Evolutionary conservation across 768 basidiomycete genomes (phyloP).

Genomic region (Rhizopogon rudus): DNA sequence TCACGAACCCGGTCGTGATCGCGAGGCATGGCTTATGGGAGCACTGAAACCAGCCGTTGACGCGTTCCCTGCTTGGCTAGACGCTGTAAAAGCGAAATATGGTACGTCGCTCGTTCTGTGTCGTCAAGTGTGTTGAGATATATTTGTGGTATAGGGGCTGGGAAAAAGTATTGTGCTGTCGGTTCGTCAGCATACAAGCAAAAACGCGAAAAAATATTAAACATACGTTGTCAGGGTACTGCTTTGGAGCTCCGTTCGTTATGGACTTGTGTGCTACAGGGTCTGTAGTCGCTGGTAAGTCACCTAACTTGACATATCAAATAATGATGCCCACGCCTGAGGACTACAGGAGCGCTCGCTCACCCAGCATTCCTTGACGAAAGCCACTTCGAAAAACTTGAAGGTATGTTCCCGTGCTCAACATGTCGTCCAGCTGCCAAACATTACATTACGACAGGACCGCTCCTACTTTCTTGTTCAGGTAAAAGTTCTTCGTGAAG

Average conservation of each 20-base stretch:
- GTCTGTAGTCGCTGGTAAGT: slow-evolving; percentile 40
- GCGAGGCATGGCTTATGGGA: slow-evolving; percentile 33
- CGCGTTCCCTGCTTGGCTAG: slow-evolving; percentile 44
- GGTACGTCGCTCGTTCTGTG: slow-evolving; percentile 24
- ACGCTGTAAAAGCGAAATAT: slow-evolving; percentile 42
- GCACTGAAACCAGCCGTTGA: slow-evolving; percentile 28
- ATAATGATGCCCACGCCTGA: neutral
- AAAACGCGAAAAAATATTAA: neutral
- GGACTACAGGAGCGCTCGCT: slow-evolving; percentile 38
- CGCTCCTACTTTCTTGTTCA: slow-evolving; percentile 18
- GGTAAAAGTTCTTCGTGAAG: slow-evolving; percentile 9
- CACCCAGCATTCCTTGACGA: slow-evolving; percentile 51
- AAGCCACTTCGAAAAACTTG: slow-evolving; percentile 44
- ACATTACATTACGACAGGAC: slow-evolving; percentile 1
- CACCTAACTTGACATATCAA: neutral
- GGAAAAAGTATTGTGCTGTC: slow-evolving; percentile 36
- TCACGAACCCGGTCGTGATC: slow-evolving; percentile 28
- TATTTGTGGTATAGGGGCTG: slow-evolving; percentile 11
- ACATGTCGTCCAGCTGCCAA: neutral
- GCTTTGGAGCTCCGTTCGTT: slow-evolving; percentile 48
- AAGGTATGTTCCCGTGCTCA: slow-evolving; percentile 27
- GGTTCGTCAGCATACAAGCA: slow-evolving; percentile 24
- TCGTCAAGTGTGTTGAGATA: slow-evolving; percentile 10
- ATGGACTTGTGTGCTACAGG: slow-evolving; percentile 40
- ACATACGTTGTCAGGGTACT: slow-evolving; percentile 39